Evolutionary conservation across 495 filamentous ascomycete genomes (phyloP), one percentile per base, ranked within the genome.

Genomic region (Bacidia rubella): DNA sequence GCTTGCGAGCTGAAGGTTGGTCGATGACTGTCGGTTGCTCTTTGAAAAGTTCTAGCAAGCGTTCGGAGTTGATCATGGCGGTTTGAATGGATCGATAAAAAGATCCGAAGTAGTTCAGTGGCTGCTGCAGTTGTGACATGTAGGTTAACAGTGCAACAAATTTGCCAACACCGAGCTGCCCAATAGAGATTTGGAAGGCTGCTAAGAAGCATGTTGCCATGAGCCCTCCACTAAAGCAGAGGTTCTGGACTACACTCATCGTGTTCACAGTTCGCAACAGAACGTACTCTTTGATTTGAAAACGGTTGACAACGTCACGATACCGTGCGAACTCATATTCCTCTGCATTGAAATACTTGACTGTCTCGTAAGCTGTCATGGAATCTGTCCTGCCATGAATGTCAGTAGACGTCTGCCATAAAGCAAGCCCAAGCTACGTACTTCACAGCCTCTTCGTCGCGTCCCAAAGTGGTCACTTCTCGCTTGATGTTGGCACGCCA

Each of bases 271-370:
- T 93, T 58, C 87, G 79, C 9, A 87, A 74, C 23, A 96, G 88
- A 56, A 85, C 81, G 63, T 92, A 90, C 67, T 96, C 92, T 43
- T 87, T 85, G 49, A 67, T 72, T 65, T 98, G 93, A 66, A 81
- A 96, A 50, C 83, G 83, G 24, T 74, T 68, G 20, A 98, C 86
- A 2, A 90, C 87, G 2, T 72, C 65, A 17, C 87, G 76, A 60
- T 90, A 95, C 9, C 93, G 81, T 35, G 80, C 77, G 65, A 95
- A 96, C 61, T 98, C 92, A 65, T 90, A 95, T 5, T 80, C 74
- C 63, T 98, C 92, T 2, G 92, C 90, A 62, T 96, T 96, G 75
- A 98, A 98, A 63, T 97, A 97, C 65, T 98, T 97, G 61, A 98
- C 92, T 22, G 92, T 97, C 66, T 98, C 92, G 64, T 97, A 98